Conservation (phyloP, 768 basidiomycete genomes). For the Gymnopilus junonius region DNA sequence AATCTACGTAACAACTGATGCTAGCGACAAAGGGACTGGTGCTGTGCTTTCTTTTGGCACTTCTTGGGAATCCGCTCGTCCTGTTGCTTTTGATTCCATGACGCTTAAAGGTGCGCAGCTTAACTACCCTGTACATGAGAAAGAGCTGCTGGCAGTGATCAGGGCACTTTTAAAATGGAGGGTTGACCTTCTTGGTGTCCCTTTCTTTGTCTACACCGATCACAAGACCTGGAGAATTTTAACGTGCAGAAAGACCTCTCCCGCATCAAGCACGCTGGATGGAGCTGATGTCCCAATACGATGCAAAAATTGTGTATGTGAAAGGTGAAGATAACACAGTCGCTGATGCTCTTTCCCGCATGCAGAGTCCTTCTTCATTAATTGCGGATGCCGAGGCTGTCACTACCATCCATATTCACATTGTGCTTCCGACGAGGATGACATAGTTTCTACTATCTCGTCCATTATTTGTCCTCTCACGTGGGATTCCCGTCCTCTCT, state of each 20-base stretch:
- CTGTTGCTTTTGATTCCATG: slow-evolving; percentile 35
- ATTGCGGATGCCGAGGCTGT: too few species aligned
- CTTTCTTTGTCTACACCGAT: slow-evolving; percentile 36
- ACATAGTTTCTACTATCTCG: too few species aligned
- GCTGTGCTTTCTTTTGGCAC: slow-evolving; percentile 33
- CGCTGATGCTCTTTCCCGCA: slow-evolving; percentile 40
- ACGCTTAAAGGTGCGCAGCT: slow-evolving; percentile 27
- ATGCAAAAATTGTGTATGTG: slow-evolving; percentile 39
- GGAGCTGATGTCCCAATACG: slow-evolving; percentile 41
- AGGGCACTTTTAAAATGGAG: slow-evolving; percentile 32
- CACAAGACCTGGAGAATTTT: slow-evolving; percentile 42
- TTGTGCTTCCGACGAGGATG: too few species aligned
- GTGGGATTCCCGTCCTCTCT: too few species aligned
- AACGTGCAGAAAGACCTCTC: slow-evolving; percentile 35
- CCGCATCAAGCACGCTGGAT: slow-evolving; percentile 39
- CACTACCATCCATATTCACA: too few species aligned
- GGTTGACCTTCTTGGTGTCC: slow-evolving; percentile 23
- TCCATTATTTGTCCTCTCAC: too few species aligned
- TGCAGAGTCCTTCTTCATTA: not conserved
- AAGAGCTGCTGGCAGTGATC: slow-evolving; percentile 42
- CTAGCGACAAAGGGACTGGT: slow-evolving; percentile 31
- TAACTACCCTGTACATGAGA: slow-evolving; percentile 43
- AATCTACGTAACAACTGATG: slow-evolving; percentile 40
- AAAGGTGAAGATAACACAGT: slow-evolving; percentile 36
- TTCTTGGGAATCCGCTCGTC: slow-evolving; percentile 36